Evolutionary conservation across 176 grass and related monocot species (phyloP), one percentile per base, ranked within the genome.

Genomic region (Alopecurus myosuroides): DNA sequence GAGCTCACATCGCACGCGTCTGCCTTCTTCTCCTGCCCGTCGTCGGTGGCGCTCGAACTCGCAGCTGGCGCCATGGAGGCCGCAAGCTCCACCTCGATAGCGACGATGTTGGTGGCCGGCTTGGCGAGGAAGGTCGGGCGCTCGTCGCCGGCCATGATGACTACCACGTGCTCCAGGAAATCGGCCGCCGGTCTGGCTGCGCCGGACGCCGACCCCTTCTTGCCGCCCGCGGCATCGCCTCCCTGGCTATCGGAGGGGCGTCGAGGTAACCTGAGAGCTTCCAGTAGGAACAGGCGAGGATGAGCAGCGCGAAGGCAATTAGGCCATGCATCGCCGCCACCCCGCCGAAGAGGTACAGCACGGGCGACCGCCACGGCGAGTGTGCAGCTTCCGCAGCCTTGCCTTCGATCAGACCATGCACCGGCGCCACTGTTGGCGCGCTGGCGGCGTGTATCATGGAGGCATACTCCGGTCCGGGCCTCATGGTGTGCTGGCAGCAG

Each of bases 271-370:
- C 87, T 0, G 95, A 95, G 33, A 98, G 85, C 85, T 95, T 98
- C 93, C 93, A 93, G 88, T 98, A 98, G 55, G 95, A 95, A 86
- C 92, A 98, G 0, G 93, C 93, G 6, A 98, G 93, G 87, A 98
- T 98, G 85, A 98, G 92, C 41, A 98, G 58, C 28, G 95, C 95
- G 20, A 98, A 88, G 65, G 88, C 93, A 70, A 98, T 93, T 62
- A 93, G 90, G 18, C 95, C 92, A 34, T 95, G 75, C 95, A 98
- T 95, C 33, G 92, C 92, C 23, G 89, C 95, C 29, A 98, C 70
- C 39, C 95, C 95, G 29, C 91, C 85, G 49, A 98, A 93, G 25
- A 98, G 87, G 85, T 98, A 98, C 23, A 93, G 91, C 65, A 98
- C 82, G 31, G 95, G 95, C 2, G 95, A 98, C 79, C 84, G 93